Percentiles rank a stretch among this genome's conserved stretches.
Conservation (phyloP, 768 basidiomycete genomes). For the Mycena galericulata region DNA sequence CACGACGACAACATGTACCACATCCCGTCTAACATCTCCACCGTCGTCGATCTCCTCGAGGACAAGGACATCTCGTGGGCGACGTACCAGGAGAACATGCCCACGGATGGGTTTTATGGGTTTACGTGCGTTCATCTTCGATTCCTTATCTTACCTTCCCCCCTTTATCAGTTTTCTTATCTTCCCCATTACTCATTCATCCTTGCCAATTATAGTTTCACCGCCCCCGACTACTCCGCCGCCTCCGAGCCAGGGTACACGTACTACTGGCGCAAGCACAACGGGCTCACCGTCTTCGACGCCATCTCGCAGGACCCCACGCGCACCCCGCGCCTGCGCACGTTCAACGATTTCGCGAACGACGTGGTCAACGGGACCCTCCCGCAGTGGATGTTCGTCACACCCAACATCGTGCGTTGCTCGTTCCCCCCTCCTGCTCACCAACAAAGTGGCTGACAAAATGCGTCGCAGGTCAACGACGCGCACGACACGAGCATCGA, state of each 20-base stretch:
- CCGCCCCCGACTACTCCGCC: constrained; percentile 51
- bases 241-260: constrained; percentile 48
- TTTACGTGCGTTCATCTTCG: constrained; percentile 45
- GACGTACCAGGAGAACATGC: constrained; percentile 71
- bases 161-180: not conserved
- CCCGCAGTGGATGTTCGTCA: constrained; percentile 72
- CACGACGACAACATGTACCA: constrained; percentile 51
- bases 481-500: constrained; percentile 70
- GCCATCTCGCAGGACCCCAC: constrained; percentile 56
- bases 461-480: constrained; percentile 56
- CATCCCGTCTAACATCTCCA: constrained; percentile 63
- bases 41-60: constrained; percentile 71
- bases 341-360: constrained; percentile 71
- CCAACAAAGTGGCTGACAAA: not conserved
- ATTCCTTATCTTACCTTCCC: not conserved
- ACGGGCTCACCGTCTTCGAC: constrained; percentile 64
- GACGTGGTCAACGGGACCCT: constrained; percentile 63
- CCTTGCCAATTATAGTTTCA: too few species aligned
- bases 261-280: constrained; percentile 70
- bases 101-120: constrained; percentile 58
- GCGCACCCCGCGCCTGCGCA: constrained; percentile 62
- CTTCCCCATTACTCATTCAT: too few species aligned
- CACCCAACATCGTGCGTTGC: constrained; percentile 62
- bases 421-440: not conserved
- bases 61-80: constrained; percentile 69